A percentile compares a stretch with the other conserved stretches of the same genome.
phyloP scores from a whole-genome alignment of 371 early-diverging fungal species.

The Phascolomyces articulosus region DNA sequence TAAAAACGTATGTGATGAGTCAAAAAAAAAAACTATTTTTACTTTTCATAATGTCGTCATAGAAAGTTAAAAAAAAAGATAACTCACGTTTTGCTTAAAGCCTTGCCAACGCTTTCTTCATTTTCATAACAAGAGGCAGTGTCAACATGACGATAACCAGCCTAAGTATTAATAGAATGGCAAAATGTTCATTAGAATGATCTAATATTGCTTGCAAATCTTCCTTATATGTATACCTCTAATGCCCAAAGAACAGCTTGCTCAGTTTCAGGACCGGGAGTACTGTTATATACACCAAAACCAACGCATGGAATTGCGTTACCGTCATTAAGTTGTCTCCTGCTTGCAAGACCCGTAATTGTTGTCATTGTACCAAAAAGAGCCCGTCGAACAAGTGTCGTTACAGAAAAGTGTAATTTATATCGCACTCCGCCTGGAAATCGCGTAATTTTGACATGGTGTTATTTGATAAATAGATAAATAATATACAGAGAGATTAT shows the following conservation, averaged over 20 bases:
- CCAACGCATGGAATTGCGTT: constrained; percentile 36
- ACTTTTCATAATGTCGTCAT: no score
- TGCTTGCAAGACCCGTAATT: constrained; percentile 10
- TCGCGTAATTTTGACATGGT: no score
- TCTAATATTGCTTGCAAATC: background rate
- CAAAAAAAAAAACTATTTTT: no score
- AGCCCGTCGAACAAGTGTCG: constrained; percentile 2
- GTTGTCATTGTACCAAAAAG: constrained; percentile 10
- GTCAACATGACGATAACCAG: constrained; percentile 58
- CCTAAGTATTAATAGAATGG: constrained; percentile 28
- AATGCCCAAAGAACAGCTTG: constrained; percentile 51
- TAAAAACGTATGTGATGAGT: background rate
- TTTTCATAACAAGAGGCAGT: constrained; percentile 49
- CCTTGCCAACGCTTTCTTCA: constrained; percentile 52
- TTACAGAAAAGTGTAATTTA: no score
- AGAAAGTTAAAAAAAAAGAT: no score
- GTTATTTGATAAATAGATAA: no score
- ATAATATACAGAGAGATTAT: no score
- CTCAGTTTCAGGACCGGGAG: constrained; percentile 40
- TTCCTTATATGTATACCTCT: constrained; percentile 23
- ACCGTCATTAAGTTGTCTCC: constrained; percentile 29
- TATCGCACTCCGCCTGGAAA: no score
- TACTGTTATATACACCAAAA: constrained; percentile 44
- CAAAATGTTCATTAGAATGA: background rate
- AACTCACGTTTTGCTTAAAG: constrained; percentile 46